Base-by-base conservation (phyloP, 2,329 filamentous ascomycete genomes). In the Periconia macrospinosa region DNA sequence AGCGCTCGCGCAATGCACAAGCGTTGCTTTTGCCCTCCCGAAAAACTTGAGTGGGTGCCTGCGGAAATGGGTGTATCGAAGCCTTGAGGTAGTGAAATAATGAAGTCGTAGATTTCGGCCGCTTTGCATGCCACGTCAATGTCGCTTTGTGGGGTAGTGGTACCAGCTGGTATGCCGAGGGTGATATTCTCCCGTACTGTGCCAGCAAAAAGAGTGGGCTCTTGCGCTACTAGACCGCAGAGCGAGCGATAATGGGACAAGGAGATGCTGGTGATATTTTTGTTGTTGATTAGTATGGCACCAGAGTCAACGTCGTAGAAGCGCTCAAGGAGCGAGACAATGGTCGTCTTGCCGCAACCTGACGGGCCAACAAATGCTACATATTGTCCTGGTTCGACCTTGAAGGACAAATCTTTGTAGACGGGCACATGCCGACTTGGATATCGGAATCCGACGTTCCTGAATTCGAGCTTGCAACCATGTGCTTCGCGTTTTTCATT, bases 141-240 rank as follows among this genome's bases (percentile, higher is more conserved):
- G 47, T 74, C 64, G 8, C 79, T 76, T 0, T 79, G 75, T 0
- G 70, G 19, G 23, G 43, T 67, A 63, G 57, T 44, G 10, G 47
- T 40, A 17, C 14, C 48, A 13, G 53, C 68, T 1, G 79, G 64
- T 6, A 57, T 30, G 41, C 62, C 66, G 0, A 97, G 81, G 6
- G 95, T 74, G 57, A 97, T 90, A 69, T 97, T 97, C 23, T 96
- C 91, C 60, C 82, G 83, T 68, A 97, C 90, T 0, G 88, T 92
- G 43, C 92, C 92, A 71, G 94, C 90, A 75, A 96, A 96, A 1
- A 97, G 78, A 0, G 92, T 95, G 0, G 92, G 92, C 71, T 97
- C 92, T 70, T 97, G 93, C 30, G 87, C 91, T 17, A 97, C 92
- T 14, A 97, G 86, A 0, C 92, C 88, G 59, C 96, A 83, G 72